These are phyloP conservation scores for Parasarocladium wereldwijsianum DNA, from an alignment of 2,329 filamentous ascomycete genomes.

Conservation along the genomic window DNA sequence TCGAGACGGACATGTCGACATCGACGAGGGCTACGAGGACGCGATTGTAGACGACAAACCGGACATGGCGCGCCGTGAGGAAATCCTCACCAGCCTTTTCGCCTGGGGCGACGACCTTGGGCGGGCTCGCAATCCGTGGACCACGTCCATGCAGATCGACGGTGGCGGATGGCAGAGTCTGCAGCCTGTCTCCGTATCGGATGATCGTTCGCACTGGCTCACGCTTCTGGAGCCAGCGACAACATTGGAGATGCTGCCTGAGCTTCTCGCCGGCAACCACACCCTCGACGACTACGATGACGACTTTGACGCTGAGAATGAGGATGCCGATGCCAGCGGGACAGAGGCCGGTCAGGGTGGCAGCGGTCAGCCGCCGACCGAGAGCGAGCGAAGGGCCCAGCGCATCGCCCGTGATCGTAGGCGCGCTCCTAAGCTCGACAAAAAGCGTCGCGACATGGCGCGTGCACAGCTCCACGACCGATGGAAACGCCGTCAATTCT, in stretches of 20 bases:
- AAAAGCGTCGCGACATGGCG: conserved; percentile 26
- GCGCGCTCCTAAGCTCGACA: conserved; percentile 21
- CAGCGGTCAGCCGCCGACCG: conserved; percentile 14
- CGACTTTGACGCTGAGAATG: conserved; percentile 13
- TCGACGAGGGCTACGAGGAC: conserved; percentile 41
- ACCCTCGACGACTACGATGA: conserved; percentile 13
- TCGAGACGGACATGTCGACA: conserved; percentile 46
- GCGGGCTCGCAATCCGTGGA: conserved; percentile 14
- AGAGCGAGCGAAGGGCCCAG: conserved; percentile 25
- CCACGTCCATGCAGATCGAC: conserved; percentile 7
- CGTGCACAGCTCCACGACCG: conserved; percentile 48
- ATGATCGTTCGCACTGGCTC: conserved; percentile 25
- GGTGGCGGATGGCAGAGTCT: not conserved
- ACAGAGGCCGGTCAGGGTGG: too few relatives aligned
- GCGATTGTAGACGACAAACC: conserved; percentile 44
- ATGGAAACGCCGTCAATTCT: conserved; percentile 67
- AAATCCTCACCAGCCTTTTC: conserved; percentile 42
- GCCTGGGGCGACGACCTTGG: conserved; percentile 17
- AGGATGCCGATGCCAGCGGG: conserved; percentile 10
- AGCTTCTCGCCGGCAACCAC: conserved; percentile 20
- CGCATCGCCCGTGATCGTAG: conserved; percentile 20
- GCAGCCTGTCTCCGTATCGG: too few relatives aligned
- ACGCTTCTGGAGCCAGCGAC: conserved; percentile 30
- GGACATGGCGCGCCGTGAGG: conserved; percentile 45
- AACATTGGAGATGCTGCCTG: conserved; percentile 26